A percentile compares a stretch with the other conserved stretches of the same genome.
phyloP scores from a whole-genome alignment of 2,329 filamentous ascomycete genomes.

The Fusarium piperis region DNA sequence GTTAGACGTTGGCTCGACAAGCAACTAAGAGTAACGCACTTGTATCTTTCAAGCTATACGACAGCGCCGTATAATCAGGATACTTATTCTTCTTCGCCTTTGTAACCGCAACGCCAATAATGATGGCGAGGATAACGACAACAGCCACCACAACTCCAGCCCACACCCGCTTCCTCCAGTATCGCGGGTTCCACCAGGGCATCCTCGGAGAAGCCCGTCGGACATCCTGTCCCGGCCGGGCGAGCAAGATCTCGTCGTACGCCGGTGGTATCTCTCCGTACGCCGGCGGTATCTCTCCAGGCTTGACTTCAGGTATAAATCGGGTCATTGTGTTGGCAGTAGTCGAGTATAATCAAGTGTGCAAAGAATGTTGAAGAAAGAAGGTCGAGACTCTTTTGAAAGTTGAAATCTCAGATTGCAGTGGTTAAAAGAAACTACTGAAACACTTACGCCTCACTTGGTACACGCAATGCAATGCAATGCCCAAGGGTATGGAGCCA shows the following conservation, averaged over 20 bases:
- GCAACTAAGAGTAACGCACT: constrained; percentile 50
- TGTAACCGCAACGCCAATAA: constrained; percentile 57
- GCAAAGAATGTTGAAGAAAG: background rate
- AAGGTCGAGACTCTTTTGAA: background rate
- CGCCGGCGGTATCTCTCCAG: constrained; percentile 37
- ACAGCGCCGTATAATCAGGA: constrained; percentile 58
- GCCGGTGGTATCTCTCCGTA: constrained; percentile 40
- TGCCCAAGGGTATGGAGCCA: background rate
- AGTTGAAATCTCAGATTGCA: background rate
- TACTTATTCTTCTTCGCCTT: constrained; percentile 54
- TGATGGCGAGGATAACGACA: constrained; percentile 58
- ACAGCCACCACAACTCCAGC: constrained; percentile 51
- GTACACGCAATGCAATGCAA: constrained; percentile 2
- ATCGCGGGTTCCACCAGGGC: constrained; percentile 58
- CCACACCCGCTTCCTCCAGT: constrained; percentile 65
- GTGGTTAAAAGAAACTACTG: background rate
- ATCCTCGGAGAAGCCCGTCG: constrained; percentile 39
- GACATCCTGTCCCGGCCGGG: constrained; percentile 27
- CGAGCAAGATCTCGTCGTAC: constrained; percentile 44
- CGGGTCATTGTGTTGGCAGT: constrained; percentile 17
- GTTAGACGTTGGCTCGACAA: background rate
- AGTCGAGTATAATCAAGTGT: background rate
- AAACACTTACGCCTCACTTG: constrained; percentile 2
- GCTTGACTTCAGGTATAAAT: constrained; percentile 22
- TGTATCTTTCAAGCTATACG: constrained; percentile 59